A percentile compares a stretch with the other conserved stretches of the same genome.
These are phyloP conservation scores for Batrachochytrium dendrobatidis DNA, from an alignment of 371 early-diverging fungal genomes.

Conservation along the genomic window DNA sequence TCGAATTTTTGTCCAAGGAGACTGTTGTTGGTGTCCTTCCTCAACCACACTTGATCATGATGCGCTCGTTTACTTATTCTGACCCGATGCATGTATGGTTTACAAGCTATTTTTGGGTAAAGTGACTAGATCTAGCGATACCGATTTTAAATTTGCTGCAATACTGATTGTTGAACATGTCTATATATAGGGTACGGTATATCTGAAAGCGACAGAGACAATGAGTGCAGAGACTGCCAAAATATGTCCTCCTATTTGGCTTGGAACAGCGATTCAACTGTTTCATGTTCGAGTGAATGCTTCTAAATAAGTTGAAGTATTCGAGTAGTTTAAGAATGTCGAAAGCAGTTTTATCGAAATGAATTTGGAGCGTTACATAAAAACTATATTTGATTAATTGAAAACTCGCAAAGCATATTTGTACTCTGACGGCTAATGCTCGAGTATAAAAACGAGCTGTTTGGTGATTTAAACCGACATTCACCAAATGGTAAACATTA, in stretches of 20 bases:
- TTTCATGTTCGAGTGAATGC: neutral
- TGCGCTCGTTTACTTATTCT: conserved; percentile 27
- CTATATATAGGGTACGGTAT: conserved; percentile 24
- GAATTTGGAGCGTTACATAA: too few relatives aligned
- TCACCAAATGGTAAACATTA: too few relatives aligned
- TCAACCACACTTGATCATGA: conserved; percentile 35
- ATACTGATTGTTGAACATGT: too few relatives aligned
- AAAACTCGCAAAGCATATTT: too few relatives aligned
- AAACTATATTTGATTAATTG: too few relatives aligned
- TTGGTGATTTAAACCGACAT: too few relatives aligned
- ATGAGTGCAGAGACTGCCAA: conserved; percentile 30
- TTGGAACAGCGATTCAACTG: conserved; percentile 12
- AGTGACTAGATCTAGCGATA: too few relatives aligned
- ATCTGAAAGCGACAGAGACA: conserved; percentile 23
- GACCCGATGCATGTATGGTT: conserved; percentile 38
- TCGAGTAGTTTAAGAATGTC: neutral
- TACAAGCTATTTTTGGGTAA: conserved; percentile 38
- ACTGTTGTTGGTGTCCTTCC: conserved; percentile 43
- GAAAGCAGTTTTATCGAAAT: too few relatives aligned
- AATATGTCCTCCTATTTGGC: conserved; percentile 35
- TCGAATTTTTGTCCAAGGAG: conserved; percentile 30
- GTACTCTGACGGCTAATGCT: too few relatives aligned
- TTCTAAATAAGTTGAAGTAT: neutral
- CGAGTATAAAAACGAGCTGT: too few relatives aligned
- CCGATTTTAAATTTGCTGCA: too few relatives aligned